Base-by-base conservation (phyloP, 228 moss, liverwort and hornwort species). In the Sphagnum magellanicum region DNA sequence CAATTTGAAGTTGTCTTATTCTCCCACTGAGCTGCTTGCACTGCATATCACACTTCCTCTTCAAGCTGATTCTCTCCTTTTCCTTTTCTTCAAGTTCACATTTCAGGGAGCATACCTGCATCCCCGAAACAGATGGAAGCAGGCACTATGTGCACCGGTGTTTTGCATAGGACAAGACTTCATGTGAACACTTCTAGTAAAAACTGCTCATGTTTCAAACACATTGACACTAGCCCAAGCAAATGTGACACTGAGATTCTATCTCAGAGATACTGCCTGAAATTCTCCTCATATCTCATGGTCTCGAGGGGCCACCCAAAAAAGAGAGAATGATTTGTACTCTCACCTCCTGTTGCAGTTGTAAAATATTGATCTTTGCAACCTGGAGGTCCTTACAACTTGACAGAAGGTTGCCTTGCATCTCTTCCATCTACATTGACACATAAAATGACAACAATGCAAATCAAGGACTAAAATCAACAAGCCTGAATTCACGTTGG, bases 1-100 rank as follows among this genome's bases (percentile, higher is more conserved):
- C 79, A 65, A 85, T 81, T 71, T 77, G 81, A 63, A 79, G 77
- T 48, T 74, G 81, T 5, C 76, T 79, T 12, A 79, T 72, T 32
- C 63, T 72, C 10, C 79, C 72, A 70, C 79, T 78, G 63, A 85
- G 70, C 52, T 77, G 66, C 13, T 81, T 72, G 14, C 68, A 81
- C 68, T 85, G 77, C 32, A 66, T 47, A 4, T 85, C 77, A 13
- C 74, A 79, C n/a, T 5, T 67, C n/a, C 65, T 67, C 0, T 73
- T 76, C 5, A 79, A 15, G 0, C 11, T 65, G 7, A 49, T 79
- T 48, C 49, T 85, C 7, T 77, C 85, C 6, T 79, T 63, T 0
- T 79, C 79, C 76, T 85, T 85, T 1, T 62, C 64, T 16, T 79
- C 71, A 0, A 85, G 10, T 10, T 76, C 6, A 1, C 59, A 52